Conservation (phyloP, 106 monocot species). For the Amphibolis antarctica region DNA sequence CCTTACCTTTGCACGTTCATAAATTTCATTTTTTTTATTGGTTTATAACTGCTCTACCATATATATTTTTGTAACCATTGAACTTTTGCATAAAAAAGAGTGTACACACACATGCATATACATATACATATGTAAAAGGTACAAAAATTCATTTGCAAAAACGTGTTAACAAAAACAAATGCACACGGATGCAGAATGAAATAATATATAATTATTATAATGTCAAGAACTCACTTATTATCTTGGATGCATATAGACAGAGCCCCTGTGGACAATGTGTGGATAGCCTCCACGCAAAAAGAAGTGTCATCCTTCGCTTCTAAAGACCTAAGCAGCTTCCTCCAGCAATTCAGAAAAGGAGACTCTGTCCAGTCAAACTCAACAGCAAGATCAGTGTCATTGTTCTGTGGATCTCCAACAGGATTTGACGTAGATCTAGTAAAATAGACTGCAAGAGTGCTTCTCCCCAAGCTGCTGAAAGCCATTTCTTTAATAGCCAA, state of each 20-base stretch:
- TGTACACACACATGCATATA: too few relatives aligned
- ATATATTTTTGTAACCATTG: too few relatives aligned
- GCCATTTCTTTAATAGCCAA: slow-evolving; percentile 48
- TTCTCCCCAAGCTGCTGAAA: slow-evolving; percentile 37
- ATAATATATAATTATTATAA: not conserved
- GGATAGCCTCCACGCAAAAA: slow-evolving; percentile 32
- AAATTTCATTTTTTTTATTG: too few relatives aligned
- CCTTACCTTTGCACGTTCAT: too few relatives aligned
- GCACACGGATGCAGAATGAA: too few relatives aligned
- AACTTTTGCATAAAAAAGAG: too few relatives aligned
- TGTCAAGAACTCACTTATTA: slow-evolving; percentile 34
- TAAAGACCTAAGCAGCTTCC: slow-evolving; percentile 37
- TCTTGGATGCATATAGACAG: slow-evolving; percentile 30
- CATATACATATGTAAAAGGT: too few relatives aligned
- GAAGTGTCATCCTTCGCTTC: slow-evolving; percentile 27
- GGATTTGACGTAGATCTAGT: slow-evolving; percentile 12
- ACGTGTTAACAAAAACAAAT: too few relatives aligned
- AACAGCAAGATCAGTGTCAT: slow-evolving; percentile 13
- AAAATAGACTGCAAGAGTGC: slow-evolving; percentile 26
- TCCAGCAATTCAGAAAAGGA: slow-evolving; percentile 66
- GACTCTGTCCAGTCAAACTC: slow-evolving; percentile 23
- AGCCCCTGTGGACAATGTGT: slow-evolving; percentile 38
- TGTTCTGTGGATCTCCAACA: slow-evolving; percentile 14
- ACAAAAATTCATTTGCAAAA: too few relatives aligned
- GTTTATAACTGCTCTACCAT: too few relatives aligned